phyloP scores from a whole-genome alignment of 2,329 filamentous ascomycete genomes.

The Helotiales sp. region DNA sequence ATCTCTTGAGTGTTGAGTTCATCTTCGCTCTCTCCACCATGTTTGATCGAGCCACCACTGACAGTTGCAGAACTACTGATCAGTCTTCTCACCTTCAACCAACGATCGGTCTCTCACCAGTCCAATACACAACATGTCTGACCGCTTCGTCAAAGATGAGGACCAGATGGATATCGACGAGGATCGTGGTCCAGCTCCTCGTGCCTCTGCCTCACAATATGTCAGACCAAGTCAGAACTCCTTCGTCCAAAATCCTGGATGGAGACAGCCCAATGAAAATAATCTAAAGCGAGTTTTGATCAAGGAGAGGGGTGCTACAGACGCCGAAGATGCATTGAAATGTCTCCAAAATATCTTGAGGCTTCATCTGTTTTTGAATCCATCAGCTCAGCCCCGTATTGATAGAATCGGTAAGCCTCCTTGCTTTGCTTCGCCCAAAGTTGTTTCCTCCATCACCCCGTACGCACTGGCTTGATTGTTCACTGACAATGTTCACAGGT shows the following conservation, averaged over 20 bases:
- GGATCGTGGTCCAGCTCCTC: not conserved
- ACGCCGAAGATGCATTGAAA: slow-evolving; percentile 6
- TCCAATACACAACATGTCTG: not conserved
- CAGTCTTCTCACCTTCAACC: not conserved
- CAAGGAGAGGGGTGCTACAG: slow-evolving; percentile 9
- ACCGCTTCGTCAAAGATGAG: not conserved
- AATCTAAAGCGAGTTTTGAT: slow-evolving; percentile 2
- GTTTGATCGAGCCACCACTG: not conserved
- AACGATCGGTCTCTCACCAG: not conserved
- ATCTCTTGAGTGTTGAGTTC: not conserved
- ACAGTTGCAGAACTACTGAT: not conserved
- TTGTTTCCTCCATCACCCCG: not conserved
- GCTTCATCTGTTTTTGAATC: not conserved
- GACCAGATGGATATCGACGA: not conserved
- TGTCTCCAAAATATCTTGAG: not conserved
- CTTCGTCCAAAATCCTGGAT: not conserved
- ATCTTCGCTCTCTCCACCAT: not conserved
- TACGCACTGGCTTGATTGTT: not conserved
- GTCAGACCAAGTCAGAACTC: not conserved
- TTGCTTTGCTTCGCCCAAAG: not conserved
- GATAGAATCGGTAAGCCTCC: not conserved
- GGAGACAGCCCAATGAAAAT: not conserved
- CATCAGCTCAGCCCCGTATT: not conserved
- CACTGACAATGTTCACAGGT: slow-evolving; percentile 9
- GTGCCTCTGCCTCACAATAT: not conserved